Base-by-base conservation (phyloP, 257 asterid species). In the Solanum lycopersicoides region DNA sequence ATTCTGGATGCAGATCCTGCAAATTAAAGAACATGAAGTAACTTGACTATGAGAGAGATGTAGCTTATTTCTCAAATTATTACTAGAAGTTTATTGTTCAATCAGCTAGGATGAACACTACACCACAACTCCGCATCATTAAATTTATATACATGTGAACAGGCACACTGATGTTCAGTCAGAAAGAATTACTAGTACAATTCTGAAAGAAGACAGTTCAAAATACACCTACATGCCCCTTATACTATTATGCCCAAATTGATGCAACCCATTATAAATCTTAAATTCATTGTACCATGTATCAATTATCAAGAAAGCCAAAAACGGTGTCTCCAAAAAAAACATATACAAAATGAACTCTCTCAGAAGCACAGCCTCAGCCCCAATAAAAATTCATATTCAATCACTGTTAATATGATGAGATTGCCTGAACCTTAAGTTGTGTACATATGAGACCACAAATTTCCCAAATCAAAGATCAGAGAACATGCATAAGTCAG, bases 1-100 rank as follows among this genome's bases (percentile, higher is more conserved):
- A 97, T 89, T 96, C 99, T 3, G 98, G 99, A 71, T 93, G 92
- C 71, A 84, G 93, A 92, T 96, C 99, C 99, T 97, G 94, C 92
- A 91, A 86, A 35, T 90, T 71, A 63, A 79, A 86, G 88, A 89
- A 84, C 89, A 90, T 66, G 83, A 53, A 34, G 39, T 73, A 42
- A 45, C 41, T 34, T 53, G 63, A 39, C 77, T 30, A 25, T 4
- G 18, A 6, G 86, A 63, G 12, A 3, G 75, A 66, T 47, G 71
- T 82, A 50, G 32, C 45, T 82, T 82, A 82, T 50, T 47, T 20
- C 66, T 12, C 68, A 82, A 82, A 56, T 82, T 47, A 50, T 50
- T 53, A 50, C 30, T 32, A 82, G 45, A 82, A 82, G 45, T 50
- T 50, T 18, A 45, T 10, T 45, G 84, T 45, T 77, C 84, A 82